Percentiles rank a stretch among this genome's conserved stretches.
These are phyloP conservation scores for Aspergillus sp. DNA, from an alignment of 2,329 filamentous ascomycete genomes.

Conservation along the genomic window DNA sequence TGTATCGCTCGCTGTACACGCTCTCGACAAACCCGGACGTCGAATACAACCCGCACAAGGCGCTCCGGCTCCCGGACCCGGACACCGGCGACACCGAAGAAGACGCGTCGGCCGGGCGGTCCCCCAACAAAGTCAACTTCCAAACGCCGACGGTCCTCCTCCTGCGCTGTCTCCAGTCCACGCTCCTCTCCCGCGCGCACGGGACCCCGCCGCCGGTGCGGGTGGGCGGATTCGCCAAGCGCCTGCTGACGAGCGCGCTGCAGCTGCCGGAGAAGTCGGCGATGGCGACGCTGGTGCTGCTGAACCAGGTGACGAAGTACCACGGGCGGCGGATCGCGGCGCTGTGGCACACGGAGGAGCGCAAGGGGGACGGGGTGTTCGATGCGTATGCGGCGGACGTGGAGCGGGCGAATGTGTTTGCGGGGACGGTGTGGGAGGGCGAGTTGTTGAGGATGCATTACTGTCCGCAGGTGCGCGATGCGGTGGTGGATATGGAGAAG, in stretches of 20 bases:
- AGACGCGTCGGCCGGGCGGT: slow-evolving; percentile 27
- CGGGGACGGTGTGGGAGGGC: slow-evolving; percentile 85
- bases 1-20: slow-evolving; percentile 75
- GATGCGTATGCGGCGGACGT: slow-evolving; percentile 63
- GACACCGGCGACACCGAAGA: slow-evolving; percentile 36
- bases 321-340: slow-evolving; percentile 73
- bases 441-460: slow-evolving; percentile 80
- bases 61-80: slow-evolving; percentile 61
- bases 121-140: slow-evolving; percentile 72
- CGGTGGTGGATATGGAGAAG: slow-evolving; percentile 60
- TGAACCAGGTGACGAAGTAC: slow-evolving; percentile 68
- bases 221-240: slow-evolving; percentile 87
- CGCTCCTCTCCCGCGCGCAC: slow-evolving; percentile 68
- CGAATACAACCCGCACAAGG: slow-evolving; percentile 64
- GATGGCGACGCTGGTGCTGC: slow-evolving; percentile 66
- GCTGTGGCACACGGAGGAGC: slow-evolving; percentile 92
- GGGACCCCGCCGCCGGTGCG: slow-evolving; percentile 69
- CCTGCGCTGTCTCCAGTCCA: slow-evolving; percentile 71
- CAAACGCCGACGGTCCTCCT: slow-evolving; percentile 91
- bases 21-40: slow-evolving; percentile 76
- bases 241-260: slow-evolving; percentile 69
- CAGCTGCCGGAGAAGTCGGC: slow-evolving; percentile 87
- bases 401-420: slow-evolving; percentile 83
- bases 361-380: slow-evolving; percentile 81
- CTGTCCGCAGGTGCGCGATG: slow-evolving; percentile 74